These are phyloP conservation scores for Arxiozyma slooffiae DNA, from an alignment of 1,139 yeast genomes.

Conservation along the genomic window DNA sequence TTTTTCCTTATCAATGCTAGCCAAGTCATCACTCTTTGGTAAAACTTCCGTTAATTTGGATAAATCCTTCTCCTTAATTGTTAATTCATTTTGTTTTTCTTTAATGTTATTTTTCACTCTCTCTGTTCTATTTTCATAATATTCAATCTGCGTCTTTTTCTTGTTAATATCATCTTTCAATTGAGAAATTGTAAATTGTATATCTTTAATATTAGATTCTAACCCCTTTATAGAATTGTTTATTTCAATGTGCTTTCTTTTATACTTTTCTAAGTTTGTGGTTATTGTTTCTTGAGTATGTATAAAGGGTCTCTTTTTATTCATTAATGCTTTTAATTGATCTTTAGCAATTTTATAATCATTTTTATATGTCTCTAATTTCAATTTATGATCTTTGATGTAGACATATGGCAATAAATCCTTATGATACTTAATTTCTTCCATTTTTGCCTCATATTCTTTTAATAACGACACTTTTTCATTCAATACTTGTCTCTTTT, in stretches of 20 bases:
- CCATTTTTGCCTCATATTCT: constrained; percentile 29
- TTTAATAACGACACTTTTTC: constrained; percentile 34
- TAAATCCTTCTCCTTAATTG: constrained; percentile 18
- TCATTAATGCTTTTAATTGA: constrained; percentile 14
- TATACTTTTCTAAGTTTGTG: constrained; percentile 16
- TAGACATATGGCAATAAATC: constrained; percentile 54
- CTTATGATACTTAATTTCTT: constrained; percentile 41
- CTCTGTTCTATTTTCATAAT: constrained; percentile 19
- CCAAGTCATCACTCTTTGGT: constrained; percentile 11
- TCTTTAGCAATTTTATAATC: constrained; percentile 33
- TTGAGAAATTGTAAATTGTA: constrained; percentile 14
- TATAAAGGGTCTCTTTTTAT: constrained; percentile 20
- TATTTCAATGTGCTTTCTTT: constrained; percentile 12
- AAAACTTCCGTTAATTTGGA: constrained; percentile 8
- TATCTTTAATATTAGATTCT: constrained; percentile 8
- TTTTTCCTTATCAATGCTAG: constrained; percentile 7
- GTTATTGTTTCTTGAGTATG: constrained; percentile 8
- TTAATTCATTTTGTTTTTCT: constrained; percentile 21
- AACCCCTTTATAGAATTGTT: neutral
- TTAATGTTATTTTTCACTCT: constrained; percentile 21
- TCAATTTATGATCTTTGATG: constrained; percentile 44
- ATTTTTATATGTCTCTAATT: constrained; percentile 35
- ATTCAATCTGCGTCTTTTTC: constrained; percentile 20
- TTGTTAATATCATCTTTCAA: constrained; percentile 20
- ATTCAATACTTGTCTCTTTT: constrained; percentile 31